phyloP scores from a whole-genome alignment of 441 rosid genomes.

The Populus hybrid region DNA sequence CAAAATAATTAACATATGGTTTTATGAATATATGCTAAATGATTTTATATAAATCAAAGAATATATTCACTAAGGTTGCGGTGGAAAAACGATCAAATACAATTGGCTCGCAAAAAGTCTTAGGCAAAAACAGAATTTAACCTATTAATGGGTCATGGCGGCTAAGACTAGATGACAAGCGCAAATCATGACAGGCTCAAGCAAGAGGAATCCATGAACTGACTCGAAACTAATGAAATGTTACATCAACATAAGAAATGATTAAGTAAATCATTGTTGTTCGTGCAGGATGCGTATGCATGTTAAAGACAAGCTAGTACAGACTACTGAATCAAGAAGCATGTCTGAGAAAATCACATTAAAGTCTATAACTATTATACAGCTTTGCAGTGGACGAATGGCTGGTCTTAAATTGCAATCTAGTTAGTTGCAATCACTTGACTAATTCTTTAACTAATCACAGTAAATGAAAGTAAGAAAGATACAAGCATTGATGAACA shows the following conservation, averaged over 20 bases:
- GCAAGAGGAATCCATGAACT: background rate
- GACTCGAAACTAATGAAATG: background rate
- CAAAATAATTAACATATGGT: too few species aligned
- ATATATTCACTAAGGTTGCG: too few species aligned
- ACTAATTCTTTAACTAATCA: background rate
- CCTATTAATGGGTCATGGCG: background rate
- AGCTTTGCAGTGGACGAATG: background rate
- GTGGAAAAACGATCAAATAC: too few species aligned
- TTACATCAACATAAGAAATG: background rate
- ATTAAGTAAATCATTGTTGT: background rate
- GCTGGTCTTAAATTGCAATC: background rate
- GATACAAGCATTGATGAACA: constrained; percentile 1
- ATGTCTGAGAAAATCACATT: background rate
- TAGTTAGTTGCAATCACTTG: background rate
- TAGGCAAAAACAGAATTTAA: background rate
- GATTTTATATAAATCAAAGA: too few species aligned
- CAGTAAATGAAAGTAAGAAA: background rate
- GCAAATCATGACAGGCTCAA: background rate
- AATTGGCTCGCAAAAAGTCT: too few species aligned
- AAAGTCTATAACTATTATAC: background rate
- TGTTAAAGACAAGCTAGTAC: background rate
- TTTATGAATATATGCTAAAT: too few species aligned
- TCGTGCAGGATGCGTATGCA: background rate
- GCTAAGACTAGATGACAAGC: background rate
- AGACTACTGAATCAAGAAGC: background rate